Evolutionary conservation across 1,284 basidiomycete species (phyloP), one percentile per base, ranked within the genome.

Genomic region (Waitea zeae): DNA sequence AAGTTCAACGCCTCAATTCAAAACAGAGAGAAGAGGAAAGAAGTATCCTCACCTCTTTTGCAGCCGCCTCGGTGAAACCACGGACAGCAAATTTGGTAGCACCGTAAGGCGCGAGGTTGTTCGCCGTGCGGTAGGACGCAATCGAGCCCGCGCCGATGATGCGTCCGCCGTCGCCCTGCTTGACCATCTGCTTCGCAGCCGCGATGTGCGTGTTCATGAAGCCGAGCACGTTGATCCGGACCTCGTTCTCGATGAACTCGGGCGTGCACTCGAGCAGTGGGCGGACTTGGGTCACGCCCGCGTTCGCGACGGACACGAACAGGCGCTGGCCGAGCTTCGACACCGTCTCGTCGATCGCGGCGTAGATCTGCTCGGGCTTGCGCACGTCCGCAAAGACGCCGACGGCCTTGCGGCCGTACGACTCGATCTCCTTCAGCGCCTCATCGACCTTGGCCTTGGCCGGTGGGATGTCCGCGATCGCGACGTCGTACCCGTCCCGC

Each of bases 61-160:
- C 55, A 20, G 57, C 49, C 13, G 47, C 47, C 36, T 58, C 58
- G 0, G 58, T 60, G 36, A 62, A 47, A 3, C 56, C 54, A 14
- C 57, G 44, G 11, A 61, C 56, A 4, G 58, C 62, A 40, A 61
- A 61, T 45, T 64, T 63, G 18, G 57, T 57, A 17, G 51, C 46
- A 34, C 44, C 51, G 41, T 57, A 59, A 6, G 54, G 51, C 1
- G 44, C 48, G 12, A 53, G 47, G 38, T 50, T 51, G 41, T 47
- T 49, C 39, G 49, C 48, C 12, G 50, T 51, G 20, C 51, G 50
- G 42, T 53, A 52, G n/a, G 49, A 50, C 3, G 50, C 47, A 33
- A 52, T 46, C 3, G 50, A 55, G 4, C 50, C 49, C 12, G 54
- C 53, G 36, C 57, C 59, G 27, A 63, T 46, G 24, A 62, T 53